Percentiles rank a stretch among this genome's conserved stretches.
Conservation (phyloP, 257 asterid genomes). For the Jasminum sambac region DNA sequence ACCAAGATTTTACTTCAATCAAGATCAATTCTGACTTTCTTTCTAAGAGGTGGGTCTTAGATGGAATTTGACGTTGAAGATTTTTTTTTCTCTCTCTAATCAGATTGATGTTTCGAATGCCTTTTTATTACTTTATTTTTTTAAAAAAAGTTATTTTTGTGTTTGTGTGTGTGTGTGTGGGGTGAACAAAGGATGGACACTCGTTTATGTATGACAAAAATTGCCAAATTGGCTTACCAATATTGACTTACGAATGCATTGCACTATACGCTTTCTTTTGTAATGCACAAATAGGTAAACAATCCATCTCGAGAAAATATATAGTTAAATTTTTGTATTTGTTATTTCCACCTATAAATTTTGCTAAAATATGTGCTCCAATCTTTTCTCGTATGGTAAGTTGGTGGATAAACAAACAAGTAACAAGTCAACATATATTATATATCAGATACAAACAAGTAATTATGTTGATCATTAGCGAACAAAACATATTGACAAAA, state of each 20-base stretch:
- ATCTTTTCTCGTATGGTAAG: background rate
- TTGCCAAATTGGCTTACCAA: slow-evolving; percentile 3
- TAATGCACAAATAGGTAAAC: background rate
- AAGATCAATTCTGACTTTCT: no score
- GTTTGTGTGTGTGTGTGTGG: background rate
- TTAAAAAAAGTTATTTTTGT: no score
- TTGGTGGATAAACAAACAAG: slow-evolving; percentile 6
- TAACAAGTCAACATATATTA: background rate
- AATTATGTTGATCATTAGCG: no score
- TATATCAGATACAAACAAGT: no score
- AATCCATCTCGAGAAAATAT: background rate
- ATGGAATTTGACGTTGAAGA: no score
- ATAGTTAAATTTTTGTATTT: background rate
- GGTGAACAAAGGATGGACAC: background rate
- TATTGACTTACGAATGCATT: background rate
- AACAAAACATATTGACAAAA: no score
- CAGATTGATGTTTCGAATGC: no score
- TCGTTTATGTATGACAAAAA: background rate
- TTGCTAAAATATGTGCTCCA: background rate
- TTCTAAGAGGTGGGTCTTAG: no score
- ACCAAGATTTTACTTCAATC: no score
- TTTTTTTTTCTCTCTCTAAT: no score
- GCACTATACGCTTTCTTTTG: background rate
- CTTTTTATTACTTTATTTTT: no score
- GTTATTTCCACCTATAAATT: background rate